phyloP scores from a whole-genome alignment of 306 rosid species.

The Castanea sativa region DNA sequence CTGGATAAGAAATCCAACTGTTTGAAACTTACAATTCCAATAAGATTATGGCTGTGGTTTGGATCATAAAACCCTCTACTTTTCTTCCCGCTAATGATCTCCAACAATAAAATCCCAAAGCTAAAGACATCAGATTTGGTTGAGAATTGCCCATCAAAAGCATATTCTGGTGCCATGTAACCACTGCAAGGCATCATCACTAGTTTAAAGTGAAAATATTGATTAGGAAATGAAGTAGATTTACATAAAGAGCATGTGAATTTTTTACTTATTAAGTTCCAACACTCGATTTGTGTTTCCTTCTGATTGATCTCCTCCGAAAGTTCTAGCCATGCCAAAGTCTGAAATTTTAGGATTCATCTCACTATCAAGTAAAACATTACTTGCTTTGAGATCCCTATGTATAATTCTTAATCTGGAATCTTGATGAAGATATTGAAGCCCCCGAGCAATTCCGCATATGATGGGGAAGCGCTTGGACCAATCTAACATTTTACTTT shows the following conservation, averaged over 20 bases:
- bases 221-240: too few relatives aligned
- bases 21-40: constrained; percentile 45
- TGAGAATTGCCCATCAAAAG: constrained; percentile 46
- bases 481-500: constrained; percentile 30
- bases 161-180: constrained; percentile 62
- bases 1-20: not conserved
- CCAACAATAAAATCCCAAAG: constrained; percentile 53
- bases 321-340: constrained; percentile 51
- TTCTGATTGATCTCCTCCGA: constrained; percentile 40
- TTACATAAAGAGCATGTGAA: not conserved
- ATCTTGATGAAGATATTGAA: constrained; percentile 59
- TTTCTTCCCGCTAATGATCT: constrained; percentile 45
- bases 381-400: constrained; percentile 57
- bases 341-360: constrained; percentile 67
- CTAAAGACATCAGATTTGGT: constrained; percentile 56
- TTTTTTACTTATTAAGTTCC: constrained; percentile 54
- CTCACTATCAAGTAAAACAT: constrained; percentile 44
- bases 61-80: constrained; percentile 34
- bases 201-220: not conserved
- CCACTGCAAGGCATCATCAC: constrained; percentile 34
- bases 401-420: constrained; percentile 55
- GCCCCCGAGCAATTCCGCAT: constrained; percentile 44
- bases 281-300: constrained; percentile 39
- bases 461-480: constrained; percentile 44
- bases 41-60: constrained; percentile 35